A percentile compares a stretch with the other conserved stretches of the same genome.
These are phyloP conservation scores for Amaranthus hypochondriacus DNA, from an alignment of 148 eudicot species.

Conservation along the genomic window DNA sequence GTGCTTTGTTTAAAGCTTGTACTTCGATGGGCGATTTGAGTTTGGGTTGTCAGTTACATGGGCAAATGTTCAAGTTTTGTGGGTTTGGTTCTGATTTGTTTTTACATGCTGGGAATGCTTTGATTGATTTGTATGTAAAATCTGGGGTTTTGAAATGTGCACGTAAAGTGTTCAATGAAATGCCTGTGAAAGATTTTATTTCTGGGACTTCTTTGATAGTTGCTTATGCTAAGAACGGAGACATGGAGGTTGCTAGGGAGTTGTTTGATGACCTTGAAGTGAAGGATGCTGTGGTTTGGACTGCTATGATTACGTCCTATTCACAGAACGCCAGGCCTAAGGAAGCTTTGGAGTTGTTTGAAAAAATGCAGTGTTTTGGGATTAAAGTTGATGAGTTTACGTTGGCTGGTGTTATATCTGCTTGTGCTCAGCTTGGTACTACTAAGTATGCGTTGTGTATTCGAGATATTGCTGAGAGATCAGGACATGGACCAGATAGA, in stretches of 20 bases:
- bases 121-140: constrained; percentile 48
- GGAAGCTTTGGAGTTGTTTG: constrained; percentile 45
- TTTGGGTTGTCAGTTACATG: constrained; percentile 48
- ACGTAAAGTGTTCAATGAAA: constrained; percentile 52
- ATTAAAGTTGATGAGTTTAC: constrained; percentile 44
- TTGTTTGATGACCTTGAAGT: constrained; percentile 44
- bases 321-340: constrained; percentile 46
- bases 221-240: constrained; percentile 41
- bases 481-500: constrained; percentile 35
- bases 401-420: constrained; percentile 50
- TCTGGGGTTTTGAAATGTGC: constrained; percentile 43
- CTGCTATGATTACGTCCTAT: constrained; percentile 41
- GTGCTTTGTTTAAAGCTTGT: constrained; percentile 44
- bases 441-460: constrained; percentile 37
- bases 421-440: constrained; percentile 60
- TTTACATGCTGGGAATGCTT: constrained; percentile 31
- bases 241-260: constrained; percentile 37
- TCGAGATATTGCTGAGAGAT: constrained; percentile 37
- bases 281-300: constrained; percentile 46
- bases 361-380: constrained; percentile 37
- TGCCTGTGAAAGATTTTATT: constrained; percentile 43
- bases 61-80: constrained; percentile 35
- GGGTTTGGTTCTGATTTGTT: constrained; percentile 44
- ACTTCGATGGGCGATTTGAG: constrained; percentile 15
- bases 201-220: constrained; percentile 44